Evolutionary conservation across 208 protist genomes (phyloP).

Genomic region (Novymonas esmeraldas): DNA sequence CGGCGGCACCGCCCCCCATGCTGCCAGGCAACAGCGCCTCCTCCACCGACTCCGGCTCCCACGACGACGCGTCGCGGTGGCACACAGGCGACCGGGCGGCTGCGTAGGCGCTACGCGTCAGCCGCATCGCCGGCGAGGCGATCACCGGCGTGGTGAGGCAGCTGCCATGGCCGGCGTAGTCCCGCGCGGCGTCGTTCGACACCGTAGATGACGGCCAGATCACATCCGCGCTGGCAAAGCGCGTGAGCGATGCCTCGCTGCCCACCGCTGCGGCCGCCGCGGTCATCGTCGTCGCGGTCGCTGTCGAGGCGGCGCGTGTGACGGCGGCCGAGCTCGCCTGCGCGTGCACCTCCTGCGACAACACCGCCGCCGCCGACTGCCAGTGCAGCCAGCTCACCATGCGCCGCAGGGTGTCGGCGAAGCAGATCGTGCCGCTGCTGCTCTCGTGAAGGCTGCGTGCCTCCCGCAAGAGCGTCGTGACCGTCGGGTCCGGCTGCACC

Average conservation of each 20-base stretch:
- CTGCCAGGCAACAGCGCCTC: constrained; percentile 38
- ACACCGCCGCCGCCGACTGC: constrained; percentile 32
- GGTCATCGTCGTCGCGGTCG: neutral
- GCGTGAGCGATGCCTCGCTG: neutral
- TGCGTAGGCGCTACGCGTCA: neutral
- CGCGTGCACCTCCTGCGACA: constrained; percentile 13
- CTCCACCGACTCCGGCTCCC: constrained; percentile 20
- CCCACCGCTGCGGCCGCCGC: neutral
- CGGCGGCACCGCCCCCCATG: constrained; percentile 10
- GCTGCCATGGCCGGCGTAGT: neutral
- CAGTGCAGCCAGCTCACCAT: constrained; percentile 48
- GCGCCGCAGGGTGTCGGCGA: constrained; percentile 46
- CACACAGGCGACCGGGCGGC: neutral
- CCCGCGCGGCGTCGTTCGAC: neutral
- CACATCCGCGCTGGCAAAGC: constrained; percentile 9
- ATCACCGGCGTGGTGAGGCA: constrained; percentile 10
- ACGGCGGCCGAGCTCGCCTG: neutral
- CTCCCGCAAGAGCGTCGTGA: constrained; percentile 49
- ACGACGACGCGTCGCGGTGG: constrained; percentile 5
- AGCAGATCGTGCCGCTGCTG: constrained; percentile 34
- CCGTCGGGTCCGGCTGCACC: constrained; percentile 46
- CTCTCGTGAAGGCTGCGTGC: constrained; percentile 39
- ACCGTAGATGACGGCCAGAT: constrained; percentile 15
- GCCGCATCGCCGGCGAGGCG: constrained; percentile 6
- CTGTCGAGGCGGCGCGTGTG: neutral